These are phyloP conservation scores for Pythium aristosporum DNA, from an alignment of 352 stramenopile genomes.

Conservation along the genomic window DNA sequence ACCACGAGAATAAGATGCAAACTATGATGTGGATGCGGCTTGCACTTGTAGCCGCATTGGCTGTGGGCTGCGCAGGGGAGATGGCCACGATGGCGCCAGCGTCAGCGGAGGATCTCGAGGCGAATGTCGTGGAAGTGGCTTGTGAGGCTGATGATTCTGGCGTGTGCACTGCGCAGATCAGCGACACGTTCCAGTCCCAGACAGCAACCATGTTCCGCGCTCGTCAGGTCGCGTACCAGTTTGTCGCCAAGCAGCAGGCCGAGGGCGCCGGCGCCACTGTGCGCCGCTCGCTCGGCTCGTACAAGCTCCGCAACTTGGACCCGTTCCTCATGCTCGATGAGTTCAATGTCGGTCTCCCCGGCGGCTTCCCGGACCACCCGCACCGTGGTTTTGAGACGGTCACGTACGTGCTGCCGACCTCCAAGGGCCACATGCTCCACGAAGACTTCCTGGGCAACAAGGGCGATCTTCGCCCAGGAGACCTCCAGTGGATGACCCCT, in stretches of 20 bases:
- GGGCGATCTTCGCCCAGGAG: constrained; percentile 32
- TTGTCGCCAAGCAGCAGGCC: constrained; percentile 48
- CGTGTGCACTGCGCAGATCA: constrained; percentile 8
- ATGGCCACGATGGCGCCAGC: not conserved
- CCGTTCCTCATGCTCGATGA: constrained; percentile 77
- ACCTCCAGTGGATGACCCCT: constrained; percentile 46
- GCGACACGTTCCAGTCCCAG: not conserved
- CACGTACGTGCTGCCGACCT: constrained; percentile 68
- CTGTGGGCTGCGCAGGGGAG: not conserved
- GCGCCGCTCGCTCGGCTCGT: constrained; percentile 49
- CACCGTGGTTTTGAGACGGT: constrained; percentile 86
- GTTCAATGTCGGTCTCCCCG: constrained; percentile 32
- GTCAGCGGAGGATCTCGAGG: not conserved
- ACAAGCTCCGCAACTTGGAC: constrained; percentile 39
- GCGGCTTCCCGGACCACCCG: constrained; percentile 83
- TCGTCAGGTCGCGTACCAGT: constrained; percentile 47
- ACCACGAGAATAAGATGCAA: not conserved
- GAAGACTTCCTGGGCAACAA: constrained; percentile 62
- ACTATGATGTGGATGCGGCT: not conserved
- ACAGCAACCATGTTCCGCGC: constrained; percentile 28
- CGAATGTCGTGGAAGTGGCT: not conserved
- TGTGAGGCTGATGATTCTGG: constrained; percentile 5
- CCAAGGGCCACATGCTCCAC: constrained; percentile 72
- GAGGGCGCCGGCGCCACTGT: constrained; percentile 61
- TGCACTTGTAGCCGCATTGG: not conserved